These are phyloP conservation scores for Geranomyces variabilis DNA, from an alignment of 192 early-diverging fungal species.

Conservation along the genomic window DNA sequence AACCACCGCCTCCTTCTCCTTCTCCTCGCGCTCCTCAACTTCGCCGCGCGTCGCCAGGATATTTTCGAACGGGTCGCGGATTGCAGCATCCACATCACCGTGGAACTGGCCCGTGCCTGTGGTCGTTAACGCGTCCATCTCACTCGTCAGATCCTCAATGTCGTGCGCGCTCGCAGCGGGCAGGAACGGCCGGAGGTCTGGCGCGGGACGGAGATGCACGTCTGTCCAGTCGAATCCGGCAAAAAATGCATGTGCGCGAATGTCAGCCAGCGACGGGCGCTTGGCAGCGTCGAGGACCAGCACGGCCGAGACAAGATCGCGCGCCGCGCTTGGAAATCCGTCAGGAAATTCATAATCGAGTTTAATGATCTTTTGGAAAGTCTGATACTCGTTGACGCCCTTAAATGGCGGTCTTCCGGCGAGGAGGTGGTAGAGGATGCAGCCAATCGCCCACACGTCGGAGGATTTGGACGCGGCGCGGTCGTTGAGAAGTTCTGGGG, in stretches of 20 bases:
- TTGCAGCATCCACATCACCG: constrained; percentile 31
- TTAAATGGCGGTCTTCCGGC: constrained; percentile 92
- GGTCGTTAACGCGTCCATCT: constrained; percentile 8
- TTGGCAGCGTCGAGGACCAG: constrained; percentile 68
- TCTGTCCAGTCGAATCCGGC: constrained; percentile 66
- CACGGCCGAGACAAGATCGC: constrained; percentile 77
- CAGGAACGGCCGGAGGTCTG: constrained; percentile 39
- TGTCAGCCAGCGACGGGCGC: constrained; percentile 53
- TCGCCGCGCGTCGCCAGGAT: neutral
- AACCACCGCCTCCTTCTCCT: neutral
- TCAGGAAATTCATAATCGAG: constrained; percentile 85
- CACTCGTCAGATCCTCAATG: constrained; percentile 33
- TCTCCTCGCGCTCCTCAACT: neutral
- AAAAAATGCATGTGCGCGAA: constrained; percentile 85
- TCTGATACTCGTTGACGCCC: constrained; percentile 92
- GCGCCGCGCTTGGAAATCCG: constrained; percentile 67
- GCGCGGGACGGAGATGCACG: constrained; percentile 31
- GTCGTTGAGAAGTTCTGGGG: constrained; percentile 92
- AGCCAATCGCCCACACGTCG: constrained; percentile 70
- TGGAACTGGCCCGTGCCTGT: constrained; percentile 27
- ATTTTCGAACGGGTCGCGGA: constrained; percentile 27
- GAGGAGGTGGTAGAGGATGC: constrained; percentile 92
- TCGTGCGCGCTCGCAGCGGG: constrained; percentile 32
- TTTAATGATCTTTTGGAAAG: constrained; percentile 92
- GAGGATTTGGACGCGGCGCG: constrained; percentile 62